Conservation (phyloP, 768 basidiomycete genomes). For the Tricholoma saponaceum region DNA sequence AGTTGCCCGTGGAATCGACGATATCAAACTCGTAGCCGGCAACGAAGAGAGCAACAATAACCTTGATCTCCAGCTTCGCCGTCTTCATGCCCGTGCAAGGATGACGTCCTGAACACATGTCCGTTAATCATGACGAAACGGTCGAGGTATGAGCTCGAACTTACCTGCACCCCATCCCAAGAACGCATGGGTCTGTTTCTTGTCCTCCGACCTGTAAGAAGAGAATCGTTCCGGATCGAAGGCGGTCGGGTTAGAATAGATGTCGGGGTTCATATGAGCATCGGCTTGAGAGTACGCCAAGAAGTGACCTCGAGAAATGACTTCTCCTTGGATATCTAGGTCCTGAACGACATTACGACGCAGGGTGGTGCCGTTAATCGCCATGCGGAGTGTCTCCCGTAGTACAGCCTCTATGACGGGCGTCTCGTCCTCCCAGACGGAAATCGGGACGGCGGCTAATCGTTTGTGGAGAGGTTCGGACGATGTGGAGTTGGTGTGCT, state of each 20-base stretch:
- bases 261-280: constrained; percentile 29
- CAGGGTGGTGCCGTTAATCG: constrained; percentile 22
- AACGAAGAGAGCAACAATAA: constrained; percentile 30
- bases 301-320: constrained; percentile 29
- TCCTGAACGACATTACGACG: constrained; percentile 32
- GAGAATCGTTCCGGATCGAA: constrained; percentile 34
- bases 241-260: constrained; percentile 29
- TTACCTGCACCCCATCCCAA: constrained; percentile 39
- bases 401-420: constrained; percentile 32
- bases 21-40: constrained; percentile 30
- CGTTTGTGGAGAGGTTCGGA: constrained; percentile 29
- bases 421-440: constrained; percentile 38
- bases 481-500: constrained; percentile 20
- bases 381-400: constrained; percentile 35
- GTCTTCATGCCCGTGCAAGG: constrained; percentile 35
- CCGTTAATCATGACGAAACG: background rate
- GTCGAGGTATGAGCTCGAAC: background rate
- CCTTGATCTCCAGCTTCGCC: constrained; percentile 36
- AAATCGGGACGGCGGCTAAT: constrained; percentile 29
- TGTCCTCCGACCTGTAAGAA: constrained; percentile 30
- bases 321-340: constrained; percentile 4
- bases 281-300: constrained; percentile 29
- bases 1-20: constrained; percentile 28
- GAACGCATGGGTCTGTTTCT: constrained; percentile 27
- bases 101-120: constrained; percentile 29